Evolutionary conservation across 805 yeast genomes (phyloP), one percentile per base, ranked within the genome.

Genomic region (Yamadazyma philogaea): DNA sequence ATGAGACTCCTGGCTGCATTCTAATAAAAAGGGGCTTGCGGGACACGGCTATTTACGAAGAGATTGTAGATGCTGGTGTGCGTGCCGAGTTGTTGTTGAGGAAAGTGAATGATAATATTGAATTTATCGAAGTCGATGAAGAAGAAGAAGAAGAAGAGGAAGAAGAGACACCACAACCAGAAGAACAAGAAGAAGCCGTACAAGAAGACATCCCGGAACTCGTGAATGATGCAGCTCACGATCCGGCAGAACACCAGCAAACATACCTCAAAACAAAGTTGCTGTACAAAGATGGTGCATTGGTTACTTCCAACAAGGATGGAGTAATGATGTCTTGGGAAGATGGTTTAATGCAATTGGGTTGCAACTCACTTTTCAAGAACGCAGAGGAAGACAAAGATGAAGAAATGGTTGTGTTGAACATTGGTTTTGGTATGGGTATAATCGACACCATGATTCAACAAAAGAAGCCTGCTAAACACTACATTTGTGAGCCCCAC

Each of bases 281-380:
- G 19, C 81, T 79, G 51, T 90, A 87, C 58, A 74, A 68, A 31
- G 83, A 82, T 45, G 76, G 72, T 40, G 82, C 93, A 0, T 68
- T 90, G 19, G 68, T 87, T 19, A 91, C 97, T 1, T 82, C 79
- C 18, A 68, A 82, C 39, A 71, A 76, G 36, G 97, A 90, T 55
- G 98, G 96, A 14, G 97, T 90, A 2, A 90, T 90, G 98, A 90
- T 90, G 98, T 84, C 84, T 52, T 90, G 98, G 98, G 98, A 90
- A 59, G 74, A 79, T 4, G 77, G 80, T 16, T 70, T 90, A 43
- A 90, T 90, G 98, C 68, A 74, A 40, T 71, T 82, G 12, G 95
- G 95, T 1, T 84, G 95, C 42, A 81, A 84, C 26, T 68, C 91
- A 0, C 59, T 91, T n/a, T 81, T 83, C 57, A 59, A 54, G 6